Evolutionary conservation across 1,284 basidiomycete genomes (phyloP).

Genomic region (Mycosarcoma mackinlayi): DNA sequence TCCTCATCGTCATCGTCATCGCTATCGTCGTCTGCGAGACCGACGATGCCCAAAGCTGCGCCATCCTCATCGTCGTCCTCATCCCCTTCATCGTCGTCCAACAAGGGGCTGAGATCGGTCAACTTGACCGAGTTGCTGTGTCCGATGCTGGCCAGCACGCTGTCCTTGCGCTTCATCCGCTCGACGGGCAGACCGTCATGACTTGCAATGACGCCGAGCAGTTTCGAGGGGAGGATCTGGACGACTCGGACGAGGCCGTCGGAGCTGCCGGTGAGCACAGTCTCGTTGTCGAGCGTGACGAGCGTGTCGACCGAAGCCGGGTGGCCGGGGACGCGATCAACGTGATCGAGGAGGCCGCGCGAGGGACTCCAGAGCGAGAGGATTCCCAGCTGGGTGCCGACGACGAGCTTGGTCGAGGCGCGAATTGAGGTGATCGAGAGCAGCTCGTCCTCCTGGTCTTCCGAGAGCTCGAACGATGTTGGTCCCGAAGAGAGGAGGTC

Average conservation of each 20-base stretch:
- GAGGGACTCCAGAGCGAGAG: slow-evolving; percentile 87
- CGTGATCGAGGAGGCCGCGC: slow-evolving; percentile 89
- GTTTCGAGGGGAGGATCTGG: slow-evolving; percentile 86
- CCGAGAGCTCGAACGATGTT: slow-evolving; percentile 79
- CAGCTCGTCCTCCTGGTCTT: slow-evolving; percentile 95
- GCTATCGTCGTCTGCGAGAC: slow-evolving; percentile 10
- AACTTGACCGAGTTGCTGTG: slow-evolving; percentile 87
- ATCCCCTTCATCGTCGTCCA: slow-evolving; percentile 69
- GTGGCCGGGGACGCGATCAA: slow-evolving; percentile 90
- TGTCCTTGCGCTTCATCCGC: slow-evolving; percentile 77
- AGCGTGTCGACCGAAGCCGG: slow-evolving; percentile 76
- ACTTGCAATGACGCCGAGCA: slow-evolving; percentile 88
- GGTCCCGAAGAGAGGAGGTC: slow-evolving; percentile 71
- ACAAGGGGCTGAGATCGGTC: slow-evolving; percentile 80
- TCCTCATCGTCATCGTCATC: slow-evolving; percentile 30
- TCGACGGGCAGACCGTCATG: slow-evolving; percentile 88
- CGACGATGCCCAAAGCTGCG: slow-evolving; percentile 19
- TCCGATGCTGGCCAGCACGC: slow-evolving; percentile 91
- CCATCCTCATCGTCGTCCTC: slow-evolving; percentile 37
- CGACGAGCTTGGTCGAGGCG: slow-evolving; percentile 81
- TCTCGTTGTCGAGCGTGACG: slow-evolving; percentile 74
- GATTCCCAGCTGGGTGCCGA: slow-evolving; percentile 91
- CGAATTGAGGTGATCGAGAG: slow-evolving; percentile 85
- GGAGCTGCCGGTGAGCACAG: slow-evolving; percentile 88
- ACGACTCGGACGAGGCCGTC: slow-evolving; percentile 91